Evolutionary conservation across 495 filamentous ascomycete genomes (phyloP).

Genomic region (Penicillium samsonianum): DNA sequence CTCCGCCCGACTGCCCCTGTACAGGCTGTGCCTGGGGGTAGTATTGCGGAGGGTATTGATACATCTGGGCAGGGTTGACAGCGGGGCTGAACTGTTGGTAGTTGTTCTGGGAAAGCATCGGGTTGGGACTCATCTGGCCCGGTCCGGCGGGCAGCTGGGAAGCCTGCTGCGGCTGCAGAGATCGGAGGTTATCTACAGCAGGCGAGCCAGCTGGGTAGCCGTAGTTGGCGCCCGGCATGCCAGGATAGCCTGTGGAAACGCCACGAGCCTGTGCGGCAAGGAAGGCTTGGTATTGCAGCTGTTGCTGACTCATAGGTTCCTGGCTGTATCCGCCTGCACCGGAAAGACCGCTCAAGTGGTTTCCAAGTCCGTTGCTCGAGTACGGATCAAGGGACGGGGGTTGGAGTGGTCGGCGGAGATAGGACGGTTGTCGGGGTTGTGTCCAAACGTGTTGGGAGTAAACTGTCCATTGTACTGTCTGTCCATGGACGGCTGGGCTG

Average conservation of each 20-base stretch:
- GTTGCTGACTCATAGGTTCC: constrained; percentile 46
- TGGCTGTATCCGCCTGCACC: constrained; percentile 38
- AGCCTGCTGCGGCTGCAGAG: constrained; percentile 40
- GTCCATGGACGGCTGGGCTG: constrained; percentile 45
- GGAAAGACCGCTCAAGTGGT: constrained; percentile 31
- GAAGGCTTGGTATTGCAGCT: constrained; percentile 51
- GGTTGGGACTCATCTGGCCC: constrained; percentile 41
- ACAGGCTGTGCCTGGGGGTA: constrained; percentile 48
- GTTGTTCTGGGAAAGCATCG: constrained; percentile 46
- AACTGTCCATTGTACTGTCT: constrained; percentile 52
- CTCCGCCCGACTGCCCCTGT: constrained; percentile 48
- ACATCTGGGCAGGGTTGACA: constrained; percentile 51
- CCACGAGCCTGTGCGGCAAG: constrained; percentile 46
- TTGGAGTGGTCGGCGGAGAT: constrained; percentile 46
- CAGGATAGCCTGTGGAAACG: constrained; percentile 46
- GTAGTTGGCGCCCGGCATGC: constrained; percentile 37
- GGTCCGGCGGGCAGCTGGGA: constrained; percentile 38
- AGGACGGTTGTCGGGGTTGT: constrained; percentile 42
- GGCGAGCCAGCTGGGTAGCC: constrained; percentile 45
- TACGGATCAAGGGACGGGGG: constrained; percentile 46
- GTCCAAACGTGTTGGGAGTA: constrained; percentile 36
- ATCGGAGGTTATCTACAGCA: constrained; percentile 46
- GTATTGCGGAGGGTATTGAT: constrained; percentile 55
- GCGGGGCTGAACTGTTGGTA: constrained; percentile 54
- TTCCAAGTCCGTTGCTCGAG: constrained; percentile 36